Evolutionary conservation across 805 yeast genomes (phyloP), one percentile per base, ranked within the genome.

Genomic region (Wickerhamiella australiensis): DNA sequence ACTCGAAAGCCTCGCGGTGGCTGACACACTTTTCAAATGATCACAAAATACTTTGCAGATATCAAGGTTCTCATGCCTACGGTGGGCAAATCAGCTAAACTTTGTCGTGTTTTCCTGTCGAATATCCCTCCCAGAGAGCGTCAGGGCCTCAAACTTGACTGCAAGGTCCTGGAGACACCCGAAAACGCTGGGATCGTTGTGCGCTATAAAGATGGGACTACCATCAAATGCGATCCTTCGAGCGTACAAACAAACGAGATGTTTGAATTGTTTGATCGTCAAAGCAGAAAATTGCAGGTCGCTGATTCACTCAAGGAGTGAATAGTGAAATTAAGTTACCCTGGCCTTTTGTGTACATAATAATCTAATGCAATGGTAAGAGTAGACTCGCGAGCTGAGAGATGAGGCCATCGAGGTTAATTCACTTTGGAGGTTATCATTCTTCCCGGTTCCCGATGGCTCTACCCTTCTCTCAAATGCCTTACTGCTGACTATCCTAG

Each of bases 11-110:
- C n/a, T n/a, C n/a, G n/a, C 33, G 9, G 33, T 29, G 33, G 33
- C 33, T 29, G 33, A 38, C 27, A 38, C 25, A 12, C 8, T 21
- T 38, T 38, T 21, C 27, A 13, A 26, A 88, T 88, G 97, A 83
- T 88, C 60, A 90, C 96, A 36, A 86, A 85, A 66, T 88, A 82
- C 68, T 85, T 90, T 68, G 72, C 87, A 31, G 78, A 78, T 55
- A 85, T 86, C 7, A 70, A 71, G 41, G 84, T 90, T 40, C 78
- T 73, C 60, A 85, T 88, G 41, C 60, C 59, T 18, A 49, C 54
- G 2, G 50, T 42, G 17, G 56, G 57, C 35, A 54, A 47, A 35
- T 46, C 54, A 68, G 92, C 87, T 41, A 83, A 81, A 64, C 71
- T 83, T 5, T 87, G 94, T 4, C 77, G 97, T 58, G 69, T 83